These are phyloP conservation scores for Candida cerambycidarum DNA, from an alignment of 805 yeast species.

Conservation along the genomic window DNA sequence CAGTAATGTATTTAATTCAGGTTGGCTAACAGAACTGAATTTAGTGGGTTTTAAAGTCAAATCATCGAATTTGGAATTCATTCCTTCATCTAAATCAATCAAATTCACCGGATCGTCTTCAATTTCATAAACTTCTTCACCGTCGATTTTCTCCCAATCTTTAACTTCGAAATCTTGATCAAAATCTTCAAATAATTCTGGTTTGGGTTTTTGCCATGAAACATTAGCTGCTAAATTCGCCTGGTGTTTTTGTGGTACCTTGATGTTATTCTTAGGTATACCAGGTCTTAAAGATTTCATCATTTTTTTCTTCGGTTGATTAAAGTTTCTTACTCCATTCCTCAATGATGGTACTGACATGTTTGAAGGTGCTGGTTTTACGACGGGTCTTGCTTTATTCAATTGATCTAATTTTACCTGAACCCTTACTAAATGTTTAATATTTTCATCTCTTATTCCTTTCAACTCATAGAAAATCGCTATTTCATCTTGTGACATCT, in stretches of 20 bases:
- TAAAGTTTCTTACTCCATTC: slow-evolving; percentile 12
- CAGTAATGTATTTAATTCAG: not conserved
- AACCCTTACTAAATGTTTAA: slow-evolving; percentile 40
- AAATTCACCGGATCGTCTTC: slow-evolving; percentile 40
- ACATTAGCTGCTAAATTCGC: slow-evolving; percentile 33
- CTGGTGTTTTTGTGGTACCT: slow-evolving; percentile 13
- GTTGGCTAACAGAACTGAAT: slow-evolving; percentile 5
- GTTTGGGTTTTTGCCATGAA: slow-evolving; percentile 28
- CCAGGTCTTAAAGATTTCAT: slow-evolving; percentile 33
- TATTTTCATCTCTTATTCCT: slow-evolving; percentile 42
- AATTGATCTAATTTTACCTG: slow-evolving; percentile 41
- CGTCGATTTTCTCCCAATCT: slow-evolving; percentile 28
- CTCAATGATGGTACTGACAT: slow-evolving; percentile 31
- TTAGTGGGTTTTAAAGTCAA: slow-evolving; percentile 18
- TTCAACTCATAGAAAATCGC: slow-evolving; percentile 30
- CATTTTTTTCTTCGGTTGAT: slow-evolving; percentile 12
- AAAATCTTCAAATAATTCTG: slow-evolving; percentile 36
- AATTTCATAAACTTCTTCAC: slow-evolving; percentile 9
- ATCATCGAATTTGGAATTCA: slow-evolving; percentile 24
- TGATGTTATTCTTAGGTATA: slow-evolving; percentile 2
- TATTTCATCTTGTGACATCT: slow-evolving; percentile 26
- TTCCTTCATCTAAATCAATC: slow-evolving; percentile 73
- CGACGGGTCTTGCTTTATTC: slow-evolving; percentile 18
- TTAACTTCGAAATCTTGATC: slow-evolving; percentile 33
- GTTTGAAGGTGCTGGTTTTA: slow-evolving; percentile 1